Conservation (phyloP, 176 grass and related monocot species). For the Ampelocalamus luodianensis region DNA sequence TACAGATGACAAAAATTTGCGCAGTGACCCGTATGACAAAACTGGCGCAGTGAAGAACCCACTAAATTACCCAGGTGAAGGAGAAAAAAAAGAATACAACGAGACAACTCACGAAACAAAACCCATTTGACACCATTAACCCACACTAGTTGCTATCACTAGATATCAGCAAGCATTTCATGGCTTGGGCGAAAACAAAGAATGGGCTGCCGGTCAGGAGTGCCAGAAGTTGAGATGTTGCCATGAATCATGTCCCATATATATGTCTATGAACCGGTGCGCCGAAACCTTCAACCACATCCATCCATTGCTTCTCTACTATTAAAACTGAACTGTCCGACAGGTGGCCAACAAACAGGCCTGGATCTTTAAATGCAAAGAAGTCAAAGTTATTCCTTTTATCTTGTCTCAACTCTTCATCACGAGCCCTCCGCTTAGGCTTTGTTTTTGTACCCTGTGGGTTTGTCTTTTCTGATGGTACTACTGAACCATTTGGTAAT, state of each 20-base stretch:
- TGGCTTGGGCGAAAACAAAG: constrained; percentile 6
- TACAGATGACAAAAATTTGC: constrained; percentile 57
- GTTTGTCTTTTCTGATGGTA: constrained; percentile 48
- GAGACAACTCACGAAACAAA: constrained; percentile 7
- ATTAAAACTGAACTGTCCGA: constrained; percentile 75
- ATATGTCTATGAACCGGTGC: constrained; percentile 78
- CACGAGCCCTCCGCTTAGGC: constrained; percentile 56
- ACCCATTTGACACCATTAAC: constrained; percentile 19
- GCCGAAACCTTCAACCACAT: constrained; percentile 70
- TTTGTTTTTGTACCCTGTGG: constrained; percentile 38
- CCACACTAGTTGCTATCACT: constrained; percentile 2
- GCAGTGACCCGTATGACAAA: constrained; percentile 37
- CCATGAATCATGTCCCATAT: constrained; percentile 63
- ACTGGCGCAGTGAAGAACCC: constrained; percentile 31
- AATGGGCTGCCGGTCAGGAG: not conserved
- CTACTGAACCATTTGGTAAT: constrained; percentile 29
- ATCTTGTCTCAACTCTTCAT: constrained; percentile 54
- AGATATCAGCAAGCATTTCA: constrained; percentile 32
- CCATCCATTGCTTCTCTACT: constrained; percentile 88
- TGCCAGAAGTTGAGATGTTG: constrained; percentile 7
- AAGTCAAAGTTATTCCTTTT: constrained; percentile 74
- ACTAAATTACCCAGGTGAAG: constrained; percentile 17
- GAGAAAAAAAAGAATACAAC: constrained; percentile 3
- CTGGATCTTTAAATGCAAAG: constrained; percentile 68
- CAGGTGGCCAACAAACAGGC: constrained; percentile 76